Conservation (phyloP, 768 basidiomycete species). For the Tulasnella sp. region DNA sequence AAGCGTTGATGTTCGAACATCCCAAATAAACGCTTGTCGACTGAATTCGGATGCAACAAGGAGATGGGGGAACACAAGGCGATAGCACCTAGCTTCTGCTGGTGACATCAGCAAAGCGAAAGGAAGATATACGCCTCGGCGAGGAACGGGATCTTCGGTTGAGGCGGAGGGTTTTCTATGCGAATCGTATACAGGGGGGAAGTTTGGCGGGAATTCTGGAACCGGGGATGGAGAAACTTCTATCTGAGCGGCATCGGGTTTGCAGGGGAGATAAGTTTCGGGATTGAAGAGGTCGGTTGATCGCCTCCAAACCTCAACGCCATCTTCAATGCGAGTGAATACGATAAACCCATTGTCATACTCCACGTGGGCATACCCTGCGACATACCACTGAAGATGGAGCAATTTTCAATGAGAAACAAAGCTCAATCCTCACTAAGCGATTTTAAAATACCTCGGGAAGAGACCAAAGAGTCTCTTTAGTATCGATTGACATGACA, state of each 20-base stretch:
- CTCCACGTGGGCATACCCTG: conserved; percentile 61
- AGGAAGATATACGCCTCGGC: conserved; percentile 56
- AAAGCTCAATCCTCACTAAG: not conserved
- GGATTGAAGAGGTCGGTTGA: conserved; percentile 13
- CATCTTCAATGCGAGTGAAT: conserved; percentile 53
- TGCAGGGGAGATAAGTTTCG: conserved; percentile 22
- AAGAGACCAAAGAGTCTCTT: conserved; percentile 57
- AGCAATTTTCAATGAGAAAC: not conserved
- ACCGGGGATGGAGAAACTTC: not conserved
- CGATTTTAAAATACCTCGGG: conserved; percentile 44
- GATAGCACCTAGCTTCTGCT: conserved; percentile 49
- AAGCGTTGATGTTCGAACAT: conserved; percentile 52
- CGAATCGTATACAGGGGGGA: not conserved
- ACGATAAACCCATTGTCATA: conserved; percentile 68
- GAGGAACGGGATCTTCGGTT: not conserved
- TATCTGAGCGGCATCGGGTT: not conserved
- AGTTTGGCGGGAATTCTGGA: not conserved
- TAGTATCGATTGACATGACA: conserved; percentile 54
- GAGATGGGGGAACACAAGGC: conserved; percentile 67
- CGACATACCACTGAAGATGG: conserved; percentile 45
- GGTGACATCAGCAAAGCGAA: conserved; percentile 58
- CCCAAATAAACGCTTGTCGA: conserved; percentile 54
- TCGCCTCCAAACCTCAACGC: conserved; percentile 67
- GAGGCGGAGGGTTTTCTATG: not conserved
- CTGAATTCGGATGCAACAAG: conserved; percentile 46